Base-by-base conservation (phyloP, 768 basidiomycete species). In the Amanita muscaria region DNA sequence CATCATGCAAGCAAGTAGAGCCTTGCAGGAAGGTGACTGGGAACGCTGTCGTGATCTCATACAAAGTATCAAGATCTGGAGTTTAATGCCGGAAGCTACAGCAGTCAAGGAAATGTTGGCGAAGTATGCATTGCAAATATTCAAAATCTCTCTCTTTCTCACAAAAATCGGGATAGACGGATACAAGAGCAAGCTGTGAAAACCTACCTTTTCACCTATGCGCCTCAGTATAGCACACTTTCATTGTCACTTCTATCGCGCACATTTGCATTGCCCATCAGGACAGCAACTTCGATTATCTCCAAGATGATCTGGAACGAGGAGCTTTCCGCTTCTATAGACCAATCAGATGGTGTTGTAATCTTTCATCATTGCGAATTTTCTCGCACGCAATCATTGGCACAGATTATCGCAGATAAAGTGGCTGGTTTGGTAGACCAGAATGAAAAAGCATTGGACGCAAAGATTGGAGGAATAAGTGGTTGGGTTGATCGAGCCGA, bases 281-380 rank as follows among this genome's bases (percentile, higher is more conserved):
- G 84, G 32, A 68, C 81, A 3, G 89, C 97, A 3, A 90, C 84
- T 6, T 90, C 91, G 10, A 80, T 96, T 52, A 87, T 97, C 31
- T 93, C 89, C 21, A 89, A 92, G 64, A 97, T 99, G 96, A 96
- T 98, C 55, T 97, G 93, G 90, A 90, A 76, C 56, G 96, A 97
- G 56, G 92, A 97, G 58, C 70, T 99, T 9, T 73, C 85, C 1
- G 96, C 94, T 2, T 93, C 92, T 12, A 72, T 98, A 44, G 96
- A 98, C 61, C 90, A 88, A 59, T 83, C 88, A 14, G 82, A 82
- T 18, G 84, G 81, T 29, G 91, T 94, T 33, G 76, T 99, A 45
- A 82, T 94, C 36, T 92, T 98, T 72, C 90, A 98, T 59, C 82
- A 90, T 45, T 77, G 90, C 46, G 93, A 97, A 54, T 74, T 88